Conservation (phyloP, 83 land plant species). For the Isoetes engelmannii region DNA sequence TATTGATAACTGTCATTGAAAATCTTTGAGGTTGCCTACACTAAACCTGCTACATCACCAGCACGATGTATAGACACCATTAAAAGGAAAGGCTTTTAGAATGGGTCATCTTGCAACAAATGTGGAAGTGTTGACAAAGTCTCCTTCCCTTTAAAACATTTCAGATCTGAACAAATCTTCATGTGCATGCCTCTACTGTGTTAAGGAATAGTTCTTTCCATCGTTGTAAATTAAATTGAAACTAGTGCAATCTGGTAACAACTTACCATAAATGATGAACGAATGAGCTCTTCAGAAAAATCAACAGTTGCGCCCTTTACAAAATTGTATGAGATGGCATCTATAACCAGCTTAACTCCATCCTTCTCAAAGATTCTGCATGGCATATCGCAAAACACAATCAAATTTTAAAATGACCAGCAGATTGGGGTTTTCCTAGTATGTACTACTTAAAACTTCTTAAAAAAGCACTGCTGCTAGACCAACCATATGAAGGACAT, state of each 20-base stretch:
- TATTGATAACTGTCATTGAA: too few species aligned
- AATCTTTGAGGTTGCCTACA: too few species aligned
- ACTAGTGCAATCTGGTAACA: neutral
- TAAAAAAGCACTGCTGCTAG: neutral
- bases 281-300: constrained; percentile 92
- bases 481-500: neutral
- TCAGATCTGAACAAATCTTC: neutral
- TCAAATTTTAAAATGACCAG: neutral
- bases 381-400: neutral
- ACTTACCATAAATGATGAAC: constrained; percentile 73
- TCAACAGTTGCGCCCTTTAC: constrained; percentile 90
- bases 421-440: too few species aligned
- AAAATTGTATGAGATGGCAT: constrained; percentile 69
- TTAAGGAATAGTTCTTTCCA: neutral
- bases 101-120: neutral
- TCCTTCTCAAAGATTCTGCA: constrained; percentile 75
- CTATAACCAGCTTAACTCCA: constrained; percentile 77
- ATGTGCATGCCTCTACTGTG: neutral
- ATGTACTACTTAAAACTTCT: too few species aligned
- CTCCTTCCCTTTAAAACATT: neutral
- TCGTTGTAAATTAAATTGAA: neutral
- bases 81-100: neutral
- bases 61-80: too few species aligned
- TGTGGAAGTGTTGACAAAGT: neutral
- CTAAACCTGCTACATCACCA: too few species aligned